A percentile compares a stretch with the other conserved stretches of the same genome.
phyloP scores from a whole-genome alignment of 305 asterid species.

The Rubia peregrina region DNA sequence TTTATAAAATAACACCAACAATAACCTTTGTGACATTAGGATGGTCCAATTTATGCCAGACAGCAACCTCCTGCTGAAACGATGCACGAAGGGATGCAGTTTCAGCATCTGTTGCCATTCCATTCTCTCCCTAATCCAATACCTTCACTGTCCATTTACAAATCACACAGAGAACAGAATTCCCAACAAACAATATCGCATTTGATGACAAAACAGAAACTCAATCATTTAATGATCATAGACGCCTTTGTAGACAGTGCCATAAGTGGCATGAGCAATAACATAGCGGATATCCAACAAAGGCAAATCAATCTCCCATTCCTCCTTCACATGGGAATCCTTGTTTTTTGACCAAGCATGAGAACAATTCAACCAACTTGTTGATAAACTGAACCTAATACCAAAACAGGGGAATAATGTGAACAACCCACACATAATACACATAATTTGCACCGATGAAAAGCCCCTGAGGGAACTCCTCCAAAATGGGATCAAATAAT shows the following conservation, averaged over 20 bases:
- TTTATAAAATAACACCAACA: background rate
- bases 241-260: slow-evolving; percentile 55
- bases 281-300: slow-evolving; percentile 49
- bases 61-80: slow-evolving; percentile 62
- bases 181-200: background rate
- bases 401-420: background rate
- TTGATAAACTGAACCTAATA: too few relatives aligned
- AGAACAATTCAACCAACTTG: background rate
- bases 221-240: slow-evolving; percentile 27
- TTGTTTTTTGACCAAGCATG: slow-evolving; percentile 37
- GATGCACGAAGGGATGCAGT: slow-evolving; percentile 51
- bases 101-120: slow-evolving; percentile 54
- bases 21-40: slow-evolving; percentile 71
- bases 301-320: slow-evolving; percentile 60
- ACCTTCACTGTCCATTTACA: slow-evolving; percentile 47
- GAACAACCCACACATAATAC: slow-evolving; percentile 10
- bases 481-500: too few relatives aligned
- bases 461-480: slow-evolving; percentile 7
- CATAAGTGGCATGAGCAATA: slow-evolving; percentile 71
- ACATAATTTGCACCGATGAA: too few relatives aligned
- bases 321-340: slow-evolving; percentile 31
- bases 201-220: background rate
- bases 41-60: slow-evolving; percentile 79
- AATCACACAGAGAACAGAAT: slow-evolving; percentile 13
- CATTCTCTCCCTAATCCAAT: slow-evolving; percentile 85